These are phyloP conservation scores for Colletotrichum tofieldiae DNA, from an alignment of 2,329 filamentous ascomycete species.

Conservation along the genomic window DNA sequence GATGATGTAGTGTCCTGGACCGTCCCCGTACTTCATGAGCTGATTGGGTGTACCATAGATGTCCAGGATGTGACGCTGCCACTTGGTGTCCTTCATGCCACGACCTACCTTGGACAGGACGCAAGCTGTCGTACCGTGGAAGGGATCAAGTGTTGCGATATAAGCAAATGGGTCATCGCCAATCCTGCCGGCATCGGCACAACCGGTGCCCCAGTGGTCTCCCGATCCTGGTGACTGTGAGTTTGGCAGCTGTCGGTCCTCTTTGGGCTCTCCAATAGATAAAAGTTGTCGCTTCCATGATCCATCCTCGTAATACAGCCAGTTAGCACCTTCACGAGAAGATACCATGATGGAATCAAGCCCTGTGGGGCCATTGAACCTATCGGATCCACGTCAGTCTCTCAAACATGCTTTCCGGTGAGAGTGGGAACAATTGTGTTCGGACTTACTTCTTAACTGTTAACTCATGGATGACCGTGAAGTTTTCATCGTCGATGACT, in stretches of 20 bases:
- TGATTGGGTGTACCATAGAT: too few species aligned
- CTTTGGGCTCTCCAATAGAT: too few species aligned
- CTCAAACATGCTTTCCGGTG: background rate
- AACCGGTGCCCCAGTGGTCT: conserved; percentile 4
- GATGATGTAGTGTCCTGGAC: too few species aligned
- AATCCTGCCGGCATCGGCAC: background rate
- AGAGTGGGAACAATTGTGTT: too few species aligned
- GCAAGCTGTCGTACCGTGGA: background rate
- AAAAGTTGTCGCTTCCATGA: background rate
- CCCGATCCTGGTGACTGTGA: too few species aligned
- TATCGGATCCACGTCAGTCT: background rate
- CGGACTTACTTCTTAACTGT: too few species aligned
- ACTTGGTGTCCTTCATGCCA: background rate
- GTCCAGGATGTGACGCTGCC: too few species aligned
- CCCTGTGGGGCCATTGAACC: background rate
- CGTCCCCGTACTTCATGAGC: too few species aligned
- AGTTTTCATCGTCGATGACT: too few species aligned
- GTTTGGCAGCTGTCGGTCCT: too few species aligned
- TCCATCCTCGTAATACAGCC: background rate
- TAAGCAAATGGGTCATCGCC: background rate
- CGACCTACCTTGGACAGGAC: conserved; percentile 8
- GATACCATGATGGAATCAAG: background rate
- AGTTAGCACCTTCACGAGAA: background rate
- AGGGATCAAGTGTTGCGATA: background rate
- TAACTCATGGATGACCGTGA: too few species aligned